phyloP scores from a whole-genome alignment of 2,329 filamentous ascomycete species.

The Colletotrichum endophyticum region DNA sequence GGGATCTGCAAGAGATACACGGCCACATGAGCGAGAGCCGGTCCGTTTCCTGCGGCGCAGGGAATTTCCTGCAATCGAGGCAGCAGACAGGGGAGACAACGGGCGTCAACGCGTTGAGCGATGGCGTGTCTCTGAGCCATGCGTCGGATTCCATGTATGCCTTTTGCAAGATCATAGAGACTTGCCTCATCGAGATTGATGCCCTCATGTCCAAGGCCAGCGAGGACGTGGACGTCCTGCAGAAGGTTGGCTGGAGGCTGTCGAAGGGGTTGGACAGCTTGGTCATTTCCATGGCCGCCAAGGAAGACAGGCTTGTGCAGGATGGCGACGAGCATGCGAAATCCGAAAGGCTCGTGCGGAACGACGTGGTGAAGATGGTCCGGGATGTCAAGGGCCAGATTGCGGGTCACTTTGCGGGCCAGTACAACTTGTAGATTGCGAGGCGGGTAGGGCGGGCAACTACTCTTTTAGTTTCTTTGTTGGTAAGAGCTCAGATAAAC shows the following conservation, averaged over 20 bases:
- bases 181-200: background rate
- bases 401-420: background rate
- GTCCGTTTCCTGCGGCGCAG: background rate
- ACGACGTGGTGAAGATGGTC: background rate
- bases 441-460: background rate
- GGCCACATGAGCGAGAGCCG: background rate
- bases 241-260: background rate
- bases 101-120: background rate
- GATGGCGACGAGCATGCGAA: background rate
- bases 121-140: background rate
- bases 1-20: background rate
- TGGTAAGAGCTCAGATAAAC: background rate
- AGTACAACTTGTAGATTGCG: background rate
- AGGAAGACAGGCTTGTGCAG: background rate
- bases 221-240: background rate
- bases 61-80: background rate
- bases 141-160: background rate
- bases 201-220: background rate
- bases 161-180: background rate
- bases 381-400: background rate
- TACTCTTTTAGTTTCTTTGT: background rate
- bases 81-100: background rate
- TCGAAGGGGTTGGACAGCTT: background rate
- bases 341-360: background rate
- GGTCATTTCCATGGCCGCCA: background rate